These are phyloP conservation scores for Agroathelia rolfsii DNA, from an alignment of 1,284 basidiomycete species.

Conservation along the genomic window DNA sequence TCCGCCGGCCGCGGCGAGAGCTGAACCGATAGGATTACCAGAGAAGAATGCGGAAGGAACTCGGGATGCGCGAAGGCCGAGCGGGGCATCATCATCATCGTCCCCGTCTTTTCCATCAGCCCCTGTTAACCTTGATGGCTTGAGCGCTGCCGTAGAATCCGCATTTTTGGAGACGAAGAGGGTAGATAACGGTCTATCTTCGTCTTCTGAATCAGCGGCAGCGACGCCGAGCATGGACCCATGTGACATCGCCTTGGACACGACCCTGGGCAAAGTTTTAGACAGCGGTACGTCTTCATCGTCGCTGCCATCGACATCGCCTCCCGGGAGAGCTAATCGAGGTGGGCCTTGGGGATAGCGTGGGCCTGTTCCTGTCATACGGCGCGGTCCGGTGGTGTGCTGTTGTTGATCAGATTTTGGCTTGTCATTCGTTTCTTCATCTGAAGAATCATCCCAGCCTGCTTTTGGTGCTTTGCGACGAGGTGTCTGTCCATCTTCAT, in stretches of 20 bases:
- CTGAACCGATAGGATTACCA: conserved; percentile 15
- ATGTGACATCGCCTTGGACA: conserved; percentile 30
- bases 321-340: conserved; percentile 10
- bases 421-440: conserved; percentile 36
- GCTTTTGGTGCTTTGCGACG: conserved; percentile 17
- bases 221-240: conserved; percentile 13
- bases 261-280: conserved; percentile 45
- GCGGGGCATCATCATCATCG: conserved; percentile 62
- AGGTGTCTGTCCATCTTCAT: conserved; percentile 12
- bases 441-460: conserved; percentile 39
- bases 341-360: conserved; percentile 27
- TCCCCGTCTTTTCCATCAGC: conserved; percentile 28
- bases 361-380: conserved; percentile 44
- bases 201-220: conserved; percentile 50
- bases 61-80: conserved; percentile 52
- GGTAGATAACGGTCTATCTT: conserved; percentile 61
- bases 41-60: conserved; percentile 20
- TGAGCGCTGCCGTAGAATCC: conserved; percentile 18
- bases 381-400: conserved; percentile 36
- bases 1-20: conserved; percentile 12
- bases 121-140: conserved; percentile 9
- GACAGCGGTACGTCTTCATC: conserved; percentile 72
- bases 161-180: conserved; percentile 41
- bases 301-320: conserved; percentile 45
- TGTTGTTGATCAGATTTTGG: conserved; percentile 7